phyloP scores from a whole-genome alignment of 805 yeast species.

The Myxozyma sirexii region DNA sequence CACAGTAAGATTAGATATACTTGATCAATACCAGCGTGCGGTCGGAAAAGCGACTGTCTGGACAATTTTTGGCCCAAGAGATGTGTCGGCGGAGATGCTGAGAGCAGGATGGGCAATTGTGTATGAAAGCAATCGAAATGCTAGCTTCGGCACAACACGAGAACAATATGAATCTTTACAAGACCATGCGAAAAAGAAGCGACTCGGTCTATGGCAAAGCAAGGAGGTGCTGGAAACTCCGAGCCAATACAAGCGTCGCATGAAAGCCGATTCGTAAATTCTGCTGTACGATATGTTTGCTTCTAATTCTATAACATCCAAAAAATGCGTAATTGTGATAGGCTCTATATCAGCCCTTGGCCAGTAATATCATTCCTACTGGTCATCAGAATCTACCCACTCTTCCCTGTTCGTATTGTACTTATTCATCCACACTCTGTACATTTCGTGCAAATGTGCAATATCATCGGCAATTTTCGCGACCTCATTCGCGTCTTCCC shows the following conservation, averaged over 20 bases:
- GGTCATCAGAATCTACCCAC: background rate
- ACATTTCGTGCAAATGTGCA: background rate
- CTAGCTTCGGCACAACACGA: constrained; percentile 62
- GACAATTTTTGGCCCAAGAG: constrained; percentile 69
- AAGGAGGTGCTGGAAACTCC: constrained; percentile 19
- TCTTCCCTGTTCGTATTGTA: background rate
- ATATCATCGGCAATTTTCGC: background rate
- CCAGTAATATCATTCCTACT: background rate
- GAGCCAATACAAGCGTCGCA: constrained; percentile 20
- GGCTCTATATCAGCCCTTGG: no score
- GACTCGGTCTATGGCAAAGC: constrained; percentile 29
- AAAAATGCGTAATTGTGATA: no score
- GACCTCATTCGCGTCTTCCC: background rate
- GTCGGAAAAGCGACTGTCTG: constrained; percentile 65
- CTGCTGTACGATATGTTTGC: no score
- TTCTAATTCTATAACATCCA: background rate
- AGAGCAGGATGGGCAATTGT: constrained; percentile 81
- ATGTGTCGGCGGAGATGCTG: constrained; percentile 87
- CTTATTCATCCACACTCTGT: background rate
- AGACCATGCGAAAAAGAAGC: constrained; percentile 8
- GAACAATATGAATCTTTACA: constrained; percentile 10
- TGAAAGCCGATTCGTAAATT: background rate
- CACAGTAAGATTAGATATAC: constrained; percentile 72
- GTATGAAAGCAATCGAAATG: constrained; percentile 78
- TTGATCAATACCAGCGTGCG: constrained; percentile 88